Percentiles rank a stretch among this genome's conserved stretches.
phyloP scores from a whole-genome alignment of 352 stramenopile genomes.

The Pythium scleroteichum region DNA sequence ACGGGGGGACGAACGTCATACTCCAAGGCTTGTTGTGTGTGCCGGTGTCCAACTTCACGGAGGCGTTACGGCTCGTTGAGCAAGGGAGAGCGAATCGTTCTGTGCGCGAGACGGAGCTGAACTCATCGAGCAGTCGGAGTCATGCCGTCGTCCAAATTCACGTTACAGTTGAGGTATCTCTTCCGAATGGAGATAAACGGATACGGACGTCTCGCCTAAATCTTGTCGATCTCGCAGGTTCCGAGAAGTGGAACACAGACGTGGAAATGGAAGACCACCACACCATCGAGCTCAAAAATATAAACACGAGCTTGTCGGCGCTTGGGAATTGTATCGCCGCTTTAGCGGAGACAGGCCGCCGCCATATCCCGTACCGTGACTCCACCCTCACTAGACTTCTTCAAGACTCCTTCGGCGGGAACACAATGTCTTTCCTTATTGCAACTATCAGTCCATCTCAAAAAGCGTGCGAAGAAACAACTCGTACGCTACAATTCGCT shows the following conservation, averaged over 20 bases:
- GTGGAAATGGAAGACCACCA: conserved; percentile 70
- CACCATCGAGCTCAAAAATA: conserved; percentile 85
- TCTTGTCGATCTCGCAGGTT: conserved; percentile 77
- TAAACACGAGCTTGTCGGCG: conserved; percentile 90
- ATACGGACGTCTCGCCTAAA: conserved; percentile 60
- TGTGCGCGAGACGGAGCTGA: conserved; percentile 84
- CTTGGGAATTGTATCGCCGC: conserved; percentile 92
- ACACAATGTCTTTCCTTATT: conserved; percentile 72
- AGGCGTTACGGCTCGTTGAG: conserved; percentile 56
- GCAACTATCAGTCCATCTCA: conserved; percentile 58
- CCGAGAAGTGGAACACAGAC: conserved; percentile 85
- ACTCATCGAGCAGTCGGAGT: conserved; percentile 85
- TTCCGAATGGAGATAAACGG: conserved; percentile 40
- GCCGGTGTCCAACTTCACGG: conserved; percentile 38
- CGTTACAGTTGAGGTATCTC: conserved; percentile 42
- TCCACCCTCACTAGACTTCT: conserved; percentile 88
- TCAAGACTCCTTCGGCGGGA: conserved; percentile 80
- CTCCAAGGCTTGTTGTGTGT: conserved; percentile 65
- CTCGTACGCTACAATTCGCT: conserved; percentile 79
- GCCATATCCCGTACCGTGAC: conserved; percentile 91
- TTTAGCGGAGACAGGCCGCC: conserved; percentile 70
- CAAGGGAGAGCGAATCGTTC: conserved; percentile 57
- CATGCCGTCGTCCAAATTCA: conserved; percentile 92
- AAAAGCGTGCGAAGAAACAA: conserved; percentile 58
- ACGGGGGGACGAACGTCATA: conserved; percentile 54